Evolutionary conservation across 805 yeast genomes (phyloP).

Genomic region (Sugiyamaella valdiviana): DNA sequence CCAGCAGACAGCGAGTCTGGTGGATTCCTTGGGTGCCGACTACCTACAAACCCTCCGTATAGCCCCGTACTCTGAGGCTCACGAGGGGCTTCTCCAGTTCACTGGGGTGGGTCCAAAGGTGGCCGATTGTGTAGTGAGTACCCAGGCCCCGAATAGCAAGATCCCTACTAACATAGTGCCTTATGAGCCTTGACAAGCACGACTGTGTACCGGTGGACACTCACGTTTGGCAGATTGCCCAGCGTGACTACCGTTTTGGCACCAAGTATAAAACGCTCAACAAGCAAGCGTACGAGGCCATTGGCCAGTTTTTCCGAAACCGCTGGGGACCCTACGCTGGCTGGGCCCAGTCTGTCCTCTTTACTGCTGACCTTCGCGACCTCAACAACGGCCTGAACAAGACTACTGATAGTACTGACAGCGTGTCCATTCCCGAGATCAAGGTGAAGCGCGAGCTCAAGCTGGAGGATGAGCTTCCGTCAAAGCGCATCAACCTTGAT

Average conservation of each 20-base stretch:
- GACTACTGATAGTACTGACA: too few species aligned
- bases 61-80: conserved; percentile 46
- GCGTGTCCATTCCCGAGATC: too few species aligned
- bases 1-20: conserved; percentile 60
- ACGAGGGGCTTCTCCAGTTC: conserved; percentile 54
- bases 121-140: conserved; percentile 75
- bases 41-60: conserved; percentile 35
- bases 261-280: conserved; percentile 41
- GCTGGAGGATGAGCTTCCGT: too few species aligned
- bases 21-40: conserved; percentile 36
- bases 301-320: conserved; percentile 52
- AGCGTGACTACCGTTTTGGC: conserved; percentile 64
- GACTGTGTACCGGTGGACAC: conserved; percentile 93
- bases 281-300: conserved; percentile 46
- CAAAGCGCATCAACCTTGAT: too few species aligned
- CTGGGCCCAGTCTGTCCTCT: conserved; percentile 96
- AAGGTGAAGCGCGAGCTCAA: too few species aligned
- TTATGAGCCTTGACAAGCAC: conserved; percentile 84
- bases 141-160: too few species aligned
- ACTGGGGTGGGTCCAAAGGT: conserved; percentile 96
- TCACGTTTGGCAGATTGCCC: conserved; percentile 86
- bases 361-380: conserved; percentile 64
- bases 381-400: conserved; percentile 16
- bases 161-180: conserved; percentile 34
- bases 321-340: conserved; percentile 93